phyloP scores from a whole-genome alignment of 345 rosid genomes.

The Corchorus capsularis region DNA sequence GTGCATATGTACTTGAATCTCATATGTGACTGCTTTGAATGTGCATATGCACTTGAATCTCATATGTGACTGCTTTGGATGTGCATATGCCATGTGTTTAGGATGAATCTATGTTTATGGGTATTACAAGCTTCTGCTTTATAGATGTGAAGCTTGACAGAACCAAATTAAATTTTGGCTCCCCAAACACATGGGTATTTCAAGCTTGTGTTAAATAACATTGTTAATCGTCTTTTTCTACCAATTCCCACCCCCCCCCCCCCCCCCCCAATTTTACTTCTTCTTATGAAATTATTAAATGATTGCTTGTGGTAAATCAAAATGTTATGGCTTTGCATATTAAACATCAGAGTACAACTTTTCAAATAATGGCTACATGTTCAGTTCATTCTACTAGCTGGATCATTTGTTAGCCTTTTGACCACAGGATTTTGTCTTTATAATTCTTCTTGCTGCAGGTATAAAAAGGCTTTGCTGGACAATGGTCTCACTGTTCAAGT shows the following conservation, averaged over 20 bases:
- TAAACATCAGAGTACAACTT: background rate
- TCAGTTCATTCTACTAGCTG: background rate
- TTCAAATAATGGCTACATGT: background rate
- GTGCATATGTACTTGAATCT: background rate
- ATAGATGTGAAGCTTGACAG: background rate
- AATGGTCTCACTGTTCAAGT: conserved; percentile 79
- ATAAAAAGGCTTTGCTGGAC: conserved; percentile 78
- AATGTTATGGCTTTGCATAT: background rate
- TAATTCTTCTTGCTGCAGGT: conserved; percentile 49
- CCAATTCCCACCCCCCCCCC: no score
- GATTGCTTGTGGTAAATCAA: conserved; percentile 7
- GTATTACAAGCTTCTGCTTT: background rate
- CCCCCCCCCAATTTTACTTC: background rate
- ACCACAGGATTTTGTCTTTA: background rate
- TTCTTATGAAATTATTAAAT: background rate
- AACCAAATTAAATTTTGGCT: background rate
- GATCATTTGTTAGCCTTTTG: conserved; percentile 1
- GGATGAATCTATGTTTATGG: background rate
- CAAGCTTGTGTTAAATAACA: background rate
- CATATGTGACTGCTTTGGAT: background rate
- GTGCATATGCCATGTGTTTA: background rate
- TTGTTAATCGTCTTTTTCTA: background rate
- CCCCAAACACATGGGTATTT: background rate
- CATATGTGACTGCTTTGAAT: background rate
- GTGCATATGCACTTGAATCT: background rate